Evolutionary conservation across 495 filamentous ascomycete genomes (phyloP), one percentile per base, ranked within the genome.

Genomic region (Penicillium macrosclerotiorum): DNA sequence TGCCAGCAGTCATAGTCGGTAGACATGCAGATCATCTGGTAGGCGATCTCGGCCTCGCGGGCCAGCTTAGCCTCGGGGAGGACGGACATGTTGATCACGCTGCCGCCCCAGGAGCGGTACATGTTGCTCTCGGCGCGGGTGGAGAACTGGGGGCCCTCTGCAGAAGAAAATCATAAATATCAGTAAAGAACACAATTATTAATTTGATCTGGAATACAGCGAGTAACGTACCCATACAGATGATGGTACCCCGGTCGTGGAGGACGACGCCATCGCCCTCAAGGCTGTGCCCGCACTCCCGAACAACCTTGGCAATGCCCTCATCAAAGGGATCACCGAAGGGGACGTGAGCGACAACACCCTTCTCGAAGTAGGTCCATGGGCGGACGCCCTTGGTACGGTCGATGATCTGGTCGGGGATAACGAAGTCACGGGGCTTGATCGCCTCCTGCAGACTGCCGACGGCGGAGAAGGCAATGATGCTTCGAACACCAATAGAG

Each of bases 1-100:
- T 88, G 86, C 93, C 93, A 97, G 79, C 91, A 95, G 68, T 99
- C 94, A 59, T 99, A 99, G 70, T 99, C 93, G 17, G 93, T 99
- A 20, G 86, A 84, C 94, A 99, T 99, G 76, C 92, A 96, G 54
- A 99, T 92, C 81, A 96, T 92, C 72, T 92, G 89, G 61, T 96
- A 96, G 12, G 85, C 86, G 52, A 99, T 85, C 73, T 99, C 94
- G 4, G 94, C 94, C 74, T 99, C 93, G 24, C 87, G 79, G 20
- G 93, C 93, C 9, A 99, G 82, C 74, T 97, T 97, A 24, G 92
- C 85, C 73, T 99, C 93, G 18, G 93, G 93, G n/a, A 97, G 77
- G 17, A 85, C 82, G 40, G 86, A 91, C 93, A 99, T 99, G 76
- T 96, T 97, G 74, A 99, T 96, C 3, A 95, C 85, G 49, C 75